These are phyloP conservation scores for Pseudohyphozyma bogoriensis DNA, from an alignment of 768 basidiomycete species.

Conservation along the genomic window DNA sequence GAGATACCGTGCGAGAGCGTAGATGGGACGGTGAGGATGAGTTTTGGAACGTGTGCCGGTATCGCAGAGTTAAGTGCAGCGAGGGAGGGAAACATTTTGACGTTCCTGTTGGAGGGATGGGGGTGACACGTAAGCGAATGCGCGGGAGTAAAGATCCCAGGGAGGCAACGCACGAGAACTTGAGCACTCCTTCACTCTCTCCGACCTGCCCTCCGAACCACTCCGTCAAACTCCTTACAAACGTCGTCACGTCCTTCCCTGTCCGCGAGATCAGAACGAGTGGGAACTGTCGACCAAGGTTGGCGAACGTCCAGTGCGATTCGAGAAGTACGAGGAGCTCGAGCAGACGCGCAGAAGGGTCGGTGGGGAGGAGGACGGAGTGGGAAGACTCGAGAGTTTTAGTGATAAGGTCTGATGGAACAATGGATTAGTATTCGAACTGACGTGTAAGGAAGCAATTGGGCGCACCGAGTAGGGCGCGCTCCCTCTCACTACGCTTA, in stretches of 20 bases:
- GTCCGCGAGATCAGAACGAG: slow-evolving; percentile 89
- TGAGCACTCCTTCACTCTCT: slow-evolving; percentile 52
- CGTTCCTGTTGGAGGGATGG: slow-evolving; percentile 47
- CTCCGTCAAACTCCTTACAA: slow-evolving; percentile 94
- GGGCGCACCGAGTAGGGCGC: slow-evolving; percentile 61
- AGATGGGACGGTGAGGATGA: slow-evolving; percentile 85
- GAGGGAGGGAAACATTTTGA: slow-evolving; percentile 84
- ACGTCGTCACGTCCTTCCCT: slow-evolving; percentile 83
- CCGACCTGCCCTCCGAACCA: slow-evolving; percentile 93
- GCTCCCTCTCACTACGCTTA: slow-evolving; percentile 79
- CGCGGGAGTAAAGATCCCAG: background rate
- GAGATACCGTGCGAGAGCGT: slow-evolving; percentile 88
- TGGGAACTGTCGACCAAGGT: slow-evolving; percentile 42
- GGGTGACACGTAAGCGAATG: background rate
- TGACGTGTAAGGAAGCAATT: background rate
- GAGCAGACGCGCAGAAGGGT: slow-evolving; percentile 85
- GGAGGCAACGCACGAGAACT: slow-evolving; percentile 61
- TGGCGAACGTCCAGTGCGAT: slow-evolving; percentile 81
- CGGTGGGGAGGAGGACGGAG: slow-evolving; percentile 72
- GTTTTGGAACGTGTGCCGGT: slow-evolving; percentile 78
- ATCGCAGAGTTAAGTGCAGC: slow-evolving; percentile 69
- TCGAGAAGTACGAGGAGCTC: slow-evolving; percentile 93
- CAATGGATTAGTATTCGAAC: background rate
- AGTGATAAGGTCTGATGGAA: slow-evolving; percentile 64
- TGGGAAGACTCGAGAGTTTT: slow-evolving; percentile 63